phyloP scores from a whole-genome alignment of 345 rosid genomes.

The Zanthoxylum bungeanum region DNA sequence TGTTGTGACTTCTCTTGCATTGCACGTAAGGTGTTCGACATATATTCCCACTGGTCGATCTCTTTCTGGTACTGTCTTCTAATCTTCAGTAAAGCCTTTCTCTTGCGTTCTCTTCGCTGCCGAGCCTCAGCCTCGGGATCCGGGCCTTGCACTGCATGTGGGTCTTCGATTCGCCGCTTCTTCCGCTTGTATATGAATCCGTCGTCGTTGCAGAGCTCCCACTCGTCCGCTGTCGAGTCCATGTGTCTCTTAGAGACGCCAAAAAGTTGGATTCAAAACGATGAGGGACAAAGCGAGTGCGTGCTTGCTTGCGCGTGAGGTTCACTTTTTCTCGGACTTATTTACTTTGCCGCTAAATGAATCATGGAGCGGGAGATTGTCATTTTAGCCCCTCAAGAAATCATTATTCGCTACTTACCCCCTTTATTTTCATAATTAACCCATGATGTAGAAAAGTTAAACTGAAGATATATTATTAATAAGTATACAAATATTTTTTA shows the following conservation, averaged over 20 bases:
- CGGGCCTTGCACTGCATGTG: conserved; percentile 15
- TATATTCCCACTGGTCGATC: conserved; percentile 58
- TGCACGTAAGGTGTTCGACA: conserved; percentile 51
- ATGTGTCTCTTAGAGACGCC: background rate
- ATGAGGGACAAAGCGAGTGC: background rate
- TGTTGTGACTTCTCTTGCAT: conserved; percentile 44
- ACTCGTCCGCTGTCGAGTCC: conserved; percentile 38
- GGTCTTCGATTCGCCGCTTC: conserved; percentile 39
- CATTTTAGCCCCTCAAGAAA: too few relatives aligned
- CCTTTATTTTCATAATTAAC: too few relatives aligned
- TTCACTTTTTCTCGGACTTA: too few relatives aligned
- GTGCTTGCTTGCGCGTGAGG: background rate
- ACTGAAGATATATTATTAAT: too few relatives aligned
- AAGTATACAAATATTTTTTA: too few relatives aligned
- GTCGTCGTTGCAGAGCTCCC: conserved; percentile 74
- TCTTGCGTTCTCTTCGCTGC: conserved; percentile 43
- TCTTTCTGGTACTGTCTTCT: conserved; percentile 54
- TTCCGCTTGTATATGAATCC: conserved; percentile 77
- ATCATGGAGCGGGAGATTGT: too few relatives aligned
- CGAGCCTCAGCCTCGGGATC: conserved; percentile 44
- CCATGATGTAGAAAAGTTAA: too few relatives aligned
- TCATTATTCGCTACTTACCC: too few relatives aligned
- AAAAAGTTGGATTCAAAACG: background rate
- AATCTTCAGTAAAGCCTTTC: conserved; percentile 44
- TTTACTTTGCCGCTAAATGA: too few relatives aligned